phyloP scores from a whole-genome alignment of 306 rosid species.

The Begonia peltatifolia region DNA sequence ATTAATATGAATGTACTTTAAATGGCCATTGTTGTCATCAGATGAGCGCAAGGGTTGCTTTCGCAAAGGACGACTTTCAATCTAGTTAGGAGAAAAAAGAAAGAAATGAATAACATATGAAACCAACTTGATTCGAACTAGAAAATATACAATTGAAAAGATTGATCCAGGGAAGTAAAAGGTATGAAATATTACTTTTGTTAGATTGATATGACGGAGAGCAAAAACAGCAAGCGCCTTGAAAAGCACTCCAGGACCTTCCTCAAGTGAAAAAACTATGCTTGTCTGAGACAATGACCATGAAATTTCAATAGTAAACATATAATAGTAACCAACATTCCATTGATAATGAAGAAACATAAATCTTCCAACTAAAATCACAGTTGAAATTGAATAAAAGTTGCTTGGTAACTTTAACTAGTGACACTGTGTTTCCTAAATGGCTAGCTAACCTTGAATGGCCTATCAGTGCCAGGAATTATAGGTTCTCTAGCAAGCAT shows the following conservation, averaged over 20 bases:
- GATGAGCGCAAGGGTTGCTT: conserved; percentile 53
- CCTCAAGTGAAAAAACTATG: conserved; percentile 90
- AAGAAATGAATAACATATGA: conserved; percentile 5
- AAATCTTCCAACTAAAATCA: background rate
- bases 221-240: conserved; percentile 99
- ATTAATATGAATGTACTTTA: conserved; percentile 30
- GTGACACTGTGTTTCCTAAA: conserved; percentile 2
- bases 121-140: no score
- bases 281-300: conserved; percentile 52
- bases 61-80: conserved; percentile 94
- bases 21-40: conserved; percentile 42
- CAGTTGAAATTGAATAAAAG: background rate
- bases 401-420: background rate
- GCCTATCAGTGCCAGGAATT: conserved; percentile 82
- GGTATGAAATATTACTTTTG: conserved; percentile 37
- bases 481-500: conserved; percentile 93
- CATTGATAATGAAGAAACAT: background rate
- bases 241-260: conserved; percentile 92
- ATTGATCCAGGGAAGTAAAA: conserved; percentile 1
- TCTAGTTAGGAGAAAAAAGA: conserved; percentile 35
- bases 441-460: conserved; percentile 56
- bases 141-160: background rate
- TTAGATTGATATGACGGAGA: conserved; percentile 73
- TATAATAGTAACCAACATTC: background rate
- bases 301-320: background rate